These are phyloP conservation scores for Yamadazyma mexicana DNA, from an alignment of 1,139 yeast genomes.

Conservation along the genomic window DNA sequence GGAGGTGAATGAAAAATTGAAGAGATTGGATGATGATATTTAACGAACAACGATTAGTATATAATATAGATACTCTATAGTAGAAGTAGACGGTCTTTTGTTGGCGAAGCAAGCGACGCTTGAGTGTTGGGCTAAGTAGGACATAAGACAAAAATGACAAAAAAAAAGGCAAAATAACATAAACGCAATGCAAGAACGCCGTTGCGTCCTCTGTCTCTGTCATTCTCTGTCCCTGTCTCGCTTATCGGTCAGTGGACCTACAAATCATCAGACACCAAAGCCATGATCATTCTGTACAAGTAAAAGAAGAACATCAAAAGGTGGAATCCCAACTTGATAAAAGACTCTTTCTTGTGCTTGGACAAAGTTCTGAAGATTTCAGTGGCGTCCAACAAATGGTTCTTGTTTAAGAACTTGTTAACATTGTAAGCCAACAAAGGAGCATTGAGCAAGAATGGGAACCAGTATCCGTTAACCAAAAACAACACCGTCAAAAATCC, in stretches of 20 bases:
- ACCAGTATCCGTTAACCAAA: slow-evolving; percentile 90
- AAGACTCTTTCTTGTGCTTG: slow-evolving; percentile 90
- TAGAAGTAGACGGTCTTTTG: no score
- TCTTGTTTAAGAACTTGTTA: slow-evolving; percentile 71
- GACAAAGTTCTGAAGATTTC: slow-evolving; percentile 94
- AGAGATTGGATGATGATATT: slow-evolving; percentile 4
- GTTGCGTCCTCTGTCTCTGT: no score
- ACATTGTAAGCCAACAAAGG: slow-evolving; percentile 85
- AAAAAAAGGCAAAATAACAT: no score
- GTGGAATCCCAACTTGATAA: slow-evolving; percentile 88
- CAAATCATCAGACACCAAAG: slow-evolving; percentile 70
- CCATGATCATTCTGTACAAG: slow-evolving; percentile 95
- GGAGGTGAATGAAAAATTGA: slow-evolving; percentile 18
- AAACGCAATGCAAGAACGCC: no score
- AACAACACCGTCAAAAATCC: slow-evolving; percentile 70
- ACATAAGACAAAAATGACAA: no score
- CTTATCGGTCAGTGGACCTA: no score
- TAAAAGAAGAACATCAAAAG: slow-evolving; percentile 91
- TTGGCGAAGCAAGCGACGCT: no score
- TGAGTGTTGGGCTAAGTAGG: no score
- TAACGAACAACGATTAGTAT: no score
- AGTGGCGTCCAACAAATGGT: slow-evolving; percentile 92
- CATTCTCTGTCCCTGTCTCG: no score
- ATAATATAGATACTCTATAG: no score
- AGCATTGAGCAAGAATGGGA: slow-evolving; percentile 78